These are phyloP conservation scores for Sugiyamaella neomexicana DNA, from an alignment of 1,139 yeast species.

Conservation along the genomic window DNA sequence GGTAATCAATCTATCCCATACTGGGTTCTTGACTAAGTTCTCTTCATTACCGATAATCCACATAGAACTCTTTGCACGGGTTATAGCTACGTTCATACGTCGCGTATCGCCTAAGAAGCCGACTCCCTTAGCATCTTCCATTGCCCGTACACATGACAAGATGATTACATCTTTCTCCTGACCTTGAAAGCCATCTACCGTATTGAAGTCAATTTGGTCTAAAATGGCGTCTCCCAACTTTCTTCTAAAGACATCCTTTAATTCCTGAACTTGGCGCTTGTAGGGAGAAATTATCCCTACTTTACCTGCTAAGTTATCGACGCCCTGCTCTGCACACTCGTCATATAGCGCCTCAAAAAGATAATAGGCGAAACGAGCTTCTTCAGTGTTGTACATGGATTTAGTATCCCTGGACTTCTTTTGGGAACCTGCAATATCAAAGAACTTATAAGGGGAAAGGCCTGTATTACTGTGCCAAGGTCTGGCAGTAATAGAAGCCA, in stretches of 20 bases:
- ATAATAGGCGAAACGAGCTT: slow-evolving; percentile 71
- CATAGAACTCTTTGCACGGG: slow-evolving; percentile 87
- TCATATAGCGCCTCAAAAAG: slow-evolving; percentile 48
- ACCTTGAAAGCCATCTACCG: slow-evolving; percentile 98
- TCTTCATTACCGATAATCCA: slow-evolving; percentile 83
- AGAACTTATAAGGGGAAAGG: slow-evolving; percentile 77
- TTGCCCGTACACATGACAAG: slow-evolving; percentile 93
- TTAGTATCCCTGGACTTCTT: slow-evolving; percentile 60
- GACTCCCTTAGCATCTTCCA: slow-evolving; percentile 55
- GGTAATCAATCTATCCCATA: slow-evolving; percentile 66
- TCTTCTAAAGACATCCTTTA: slow-evolving; percentile 57
- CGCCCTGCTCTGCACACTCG: slow-evolving; percentile 38
- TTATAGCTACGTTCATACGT: slow-evolving; percentile 93
- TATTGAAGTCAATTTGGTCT: slow-evolving; percentile 78
- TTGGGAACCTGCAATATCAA: slow-evolving; percentile 67
- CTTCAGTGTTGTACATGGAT: slow-evolving; percentile 69
- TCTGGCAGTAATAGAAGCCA: slow-evolving; percentile 58
- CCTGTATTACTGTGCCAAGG: slow-evolving; percentile 66
- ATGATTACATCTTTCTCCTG: slow-evolving; percentile 94
- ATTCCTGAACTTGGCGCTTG: slow-evolving; percentile 72
- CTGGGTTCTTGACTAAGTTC: slow-evolving; percentile 53
- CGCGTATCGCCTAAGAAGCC: slow-evolving; percentile 88
- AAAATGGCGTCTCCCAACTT: slow-evolving; percentile 64
- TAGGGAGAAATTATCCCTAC: slow-evolving; percentile 95
- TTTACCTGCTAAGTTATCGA: slow-evolving; percentile 60